Evolutionary conservation across 2,329 filamentous ascomycete species (phyloP).

Genomic region (Hypoxylon sp.): DNA sequence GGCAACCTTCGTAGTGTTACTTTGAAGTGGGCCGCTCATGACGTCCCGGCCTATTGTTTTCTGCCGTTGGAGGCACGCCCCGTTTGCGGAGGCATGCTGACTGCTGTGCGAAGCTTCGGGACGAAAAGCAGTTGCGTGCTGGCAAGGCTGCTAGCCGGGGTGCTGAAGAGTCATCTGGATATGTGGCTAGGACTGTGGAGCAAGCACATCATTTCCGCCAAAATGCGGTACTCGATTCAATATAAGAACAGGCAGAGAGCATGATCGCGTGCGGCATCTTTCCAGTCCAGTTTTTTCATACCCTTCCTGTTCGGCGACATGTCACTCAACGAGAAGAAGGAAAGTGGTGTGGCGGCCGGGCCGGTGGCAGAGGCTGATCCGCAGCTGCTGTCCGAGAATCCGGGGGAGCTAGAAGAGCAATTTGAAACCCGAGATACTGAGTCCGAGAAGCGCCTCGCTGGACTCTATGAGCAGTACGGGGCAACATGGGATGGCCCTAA

Average conservation of each 20-base stretch:
- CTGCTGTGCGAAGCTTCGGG: too few species aligned
- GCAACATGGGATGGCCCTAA: conserved; percentile 44
- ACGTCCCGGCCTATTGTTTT: conserved; percentile 9
- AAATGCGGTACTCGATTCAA: not conserved
- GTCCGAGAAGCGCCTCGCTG: conserved; percentile 24
- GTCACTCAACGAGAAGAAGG: conserved; percentile 16
- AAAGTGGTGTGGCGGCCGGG: not conserved
- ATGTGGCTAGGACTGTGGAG: not conserved
- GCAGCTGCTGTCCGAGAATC: not conserved
- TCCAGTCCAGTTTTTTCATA: not conserved
- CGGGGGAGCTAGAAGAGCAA: conserved; percentile 3
- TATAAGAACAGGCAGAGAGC: too few species aligned
- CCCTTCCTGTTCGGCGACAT: not conserved
- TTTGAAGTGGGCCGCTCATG: conserved; percentile 1
- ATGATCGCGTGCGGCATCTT: too few species aligned
- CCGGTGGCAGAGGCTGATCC: not conserved
- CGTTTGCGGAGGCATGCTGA: conserved; percentile 2
- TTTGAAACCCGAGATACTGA: conserved; percentile 10
- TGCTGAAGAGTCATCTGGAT: not conserved
- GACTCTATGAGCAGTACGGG: conserved; percentile 21
- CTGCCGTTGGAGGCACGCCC: not conserved
- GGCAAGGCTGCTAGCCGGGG: not conserved
- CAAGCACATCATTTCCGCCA: not conserved
- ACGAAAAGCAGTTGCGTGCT: not conserved
- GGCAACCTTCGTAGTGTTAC: not conserved